A percentile compares a stretch with the other conserved stretches of the same genome.
phyloP scores from a whole-genome alignment of 257 asterid species.

The Nyctanthes arbortristis region DNA sequence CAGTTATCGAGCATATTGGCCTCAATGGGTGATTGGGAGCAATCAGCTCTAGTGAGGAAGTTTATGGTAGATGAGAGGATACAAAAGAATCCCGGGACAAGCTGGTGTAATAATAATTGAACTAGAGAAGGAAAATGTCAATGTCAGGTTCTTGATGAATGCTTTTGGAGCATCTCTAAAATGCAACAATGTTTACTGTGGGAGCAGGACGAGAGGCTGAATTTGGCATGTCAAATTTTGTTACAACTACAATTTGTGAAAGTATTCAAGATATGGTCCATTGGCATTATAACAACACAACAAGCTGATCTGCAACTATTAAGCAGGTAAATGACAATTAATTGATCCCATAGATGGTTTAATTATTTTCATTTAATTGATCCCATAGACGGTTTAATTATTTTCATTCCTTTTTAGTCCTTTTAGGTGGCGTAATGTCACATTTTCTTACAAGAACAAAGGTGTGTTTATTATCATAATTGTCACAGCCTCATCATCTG shows the following conservation, averaged over 20 bases:
- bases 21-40: constrained; percentile 70
- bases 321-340: constrained; percentile 62
- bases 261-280: constrained; percentile 91
- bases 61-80: constrained; percentile 64
- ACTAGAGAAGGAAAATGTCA: too few species aligned
- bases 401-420: too few species aligned
- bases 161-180: too few species aligned
- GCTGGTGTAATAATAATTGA: constrained; percentile 65
- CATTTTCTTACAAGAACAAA: too few species aligned
- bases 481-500: too few species aligned
- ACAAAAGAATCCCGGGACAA: constrained; percentile 66
- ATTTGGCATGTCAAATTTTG: constrained; percentile 87
- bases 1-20: constrained; percentile 78
- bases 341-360: too few species aligned
- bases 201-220: constrained; percentile 97
- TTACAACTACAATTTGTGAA: constrained; percentile 87
- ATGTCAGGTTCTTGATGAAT: too few species aligned
- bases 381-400: too few species aligned
- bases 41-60: constrained; percentile 64
- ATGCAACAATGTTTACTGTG: too few species aligned
- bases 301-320: constrained; percentile 93
- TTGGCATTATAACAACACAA: constrained; percentile 81
- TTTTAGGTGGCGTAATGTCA: too few species aligned
- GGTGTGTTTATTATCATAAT: too few species aligned
- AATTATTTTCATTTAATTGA: too few species aligned